These are phyloP conservation scores for Wickerhamomyces mucosus DNA, from an alignment of 805 yeast species.

Conservation along the genomic window DNA sequence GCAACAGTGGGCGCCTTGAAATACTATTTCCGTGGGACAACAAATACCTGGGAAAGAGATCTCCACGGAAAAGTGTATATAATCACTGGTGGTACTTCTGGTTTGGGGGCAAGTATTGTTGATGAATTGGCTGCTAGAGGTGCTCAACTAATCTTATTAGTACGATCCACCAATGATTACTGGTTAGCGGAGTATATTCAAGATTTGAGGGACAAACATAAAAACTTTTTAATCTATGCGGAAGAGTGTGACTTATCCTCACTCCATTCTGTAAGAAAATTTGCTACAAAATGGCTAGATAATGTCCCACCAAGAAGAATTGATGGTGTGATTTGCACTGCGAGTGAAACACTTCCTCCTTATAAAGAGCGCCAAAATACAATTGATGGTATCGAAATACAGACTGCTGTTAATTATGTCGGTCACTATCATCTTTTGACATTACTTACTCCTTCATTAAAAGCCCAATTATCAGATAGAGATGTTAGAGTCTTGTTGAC, in stretches of 20 bases:
- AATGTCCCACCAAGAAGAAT: slow-evolving; percentile 83
- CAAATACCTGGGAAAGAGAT: slow-evolving; percentile 88
- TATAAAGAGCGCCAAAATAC: slow-evolving; percentile 57
- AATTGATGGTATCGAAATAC: slow-evolving; percentile 78
- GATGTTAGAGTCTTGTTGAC: slow-evolving; percentile 81
- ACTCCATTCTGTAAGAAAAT: slow-evolving; percentile 67
- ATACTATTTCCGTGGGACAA: slow-evolving; percentile 67
- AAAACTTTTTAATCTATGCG: slow-evolving; percentile 75
- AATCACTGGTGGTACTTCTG: slow-evolving; percentile 91
- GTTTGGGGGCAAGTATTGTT: slow-evolving; percentile 73
- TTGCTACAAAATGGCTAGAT: slow-evolving; percentile 93
- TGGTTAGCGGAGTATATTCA: slow-evolving; percentile 79
- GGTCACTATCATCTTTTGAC: slow-evolving; percentile 77
- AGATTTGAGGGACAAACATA: slow-evolving; percentile 61
- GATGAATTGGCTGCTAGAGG: slow-evolving; percentile 70
- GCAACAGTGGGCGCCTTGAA: slow-evolving; percentile 42
- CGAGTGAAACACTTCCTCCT: slow-evolving; percentile 72
- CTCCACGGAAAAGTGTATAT: slow-evolving; percentile 82
- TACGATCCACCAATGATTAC: slow-evolving; percentile 50
- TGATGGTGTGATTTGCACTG: slow-evolving; percentile 85
- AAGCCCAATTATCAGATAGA: slow-evolving; percentile 89
- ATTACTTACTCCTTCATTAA: slow-evolving; percentile 71
- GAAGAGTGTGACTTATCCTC: slow-evolving; percentile 79
- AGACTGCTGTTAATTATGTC: slow-evolving; percentile 73
- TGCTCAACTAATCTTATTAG: slow-evolving; percentile 74